These are phyloP conservation scores for Arthrocladium fulminans DNA, from an alignment of 2,329 filamentous ascomycete genomes.

Conservation along the genomic window DNA sequence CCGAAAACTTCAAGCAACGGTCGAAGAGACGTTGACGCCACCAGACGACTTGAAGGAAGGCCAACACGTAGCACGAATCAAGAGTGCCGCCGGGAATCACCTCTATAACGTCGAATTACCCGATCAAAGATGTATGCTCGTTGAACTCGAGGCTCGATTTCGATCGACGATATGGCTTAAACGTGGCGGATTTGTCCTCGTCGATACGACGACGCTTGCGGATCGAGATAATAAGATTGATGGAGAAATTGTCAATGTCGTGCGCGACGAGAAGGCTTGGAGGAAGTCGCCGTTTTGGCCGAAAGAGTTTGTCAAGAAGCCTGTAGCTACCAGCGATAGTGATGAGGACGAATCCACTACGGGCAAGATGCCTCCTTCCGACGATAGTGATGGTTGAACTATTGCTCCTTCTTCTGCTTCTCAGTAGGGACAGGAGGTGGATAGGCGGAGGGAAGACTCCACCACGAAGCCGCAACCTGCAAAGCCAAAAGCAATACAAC, in stretches of 20 bases:
- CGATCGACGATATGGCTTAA: slow-evolving; percentile 91
- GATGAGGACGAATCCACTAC: slow-evolving; percentile 71
- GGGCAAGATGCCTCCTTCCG: slow-evolving; percentile 75
- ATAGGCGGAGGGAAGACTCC: slow-evolving; percentile 16
- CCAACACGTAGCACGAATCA: slow-evolving; percentile 63
- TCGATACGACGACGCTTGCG: slow-evolving; percentile 58
- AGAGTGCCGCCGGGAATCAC: slow-evolving; percentile 80
- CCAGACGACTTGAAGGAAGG: slow-evolving; percentile 44
- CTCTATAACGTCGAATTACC: slow-evolving; percentile 73
- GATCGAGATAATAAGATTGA: slow-evolving; percentile 65
- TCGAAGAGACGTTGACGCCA: slow-evolving; percentile 59
- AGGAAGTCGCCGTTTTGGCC: slow-evolving; percentile 86
- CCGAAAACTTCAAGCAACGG: slow-evolving; percentile 67
- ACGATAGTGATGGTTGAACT: slow-evolving; percentile 48
- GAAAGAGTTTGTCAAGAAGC: slow-evolving; percentile 61
- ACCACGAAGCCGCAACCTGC: slow-evolving; percentile 42
- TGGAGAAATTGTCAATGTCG: slow-evolving; percentile 87
- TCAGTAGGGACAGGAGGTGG: slow-evolving; percentile 6
- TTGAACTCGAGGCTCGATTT: slow-evolving; percentile 76
- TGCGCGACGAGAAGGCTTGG: slow-evolving; percentile 86
- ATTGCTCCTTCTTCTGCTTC: slow-evolving; percentile 10
- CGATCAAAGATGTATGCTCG: slow-evolving; percentile 55
- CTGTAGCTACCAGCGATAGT: slow-evolving; percentile 47
- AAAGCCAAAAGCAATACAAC: slow-evolving; percentile 64
- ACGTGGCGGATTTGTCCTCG: slow-evolving; percentile 74